These are phyloP conservation scores for Acanthamoeba quina DNA, from an alignment of 208 protist genomes.

Conservation along the genomic window DNA sequence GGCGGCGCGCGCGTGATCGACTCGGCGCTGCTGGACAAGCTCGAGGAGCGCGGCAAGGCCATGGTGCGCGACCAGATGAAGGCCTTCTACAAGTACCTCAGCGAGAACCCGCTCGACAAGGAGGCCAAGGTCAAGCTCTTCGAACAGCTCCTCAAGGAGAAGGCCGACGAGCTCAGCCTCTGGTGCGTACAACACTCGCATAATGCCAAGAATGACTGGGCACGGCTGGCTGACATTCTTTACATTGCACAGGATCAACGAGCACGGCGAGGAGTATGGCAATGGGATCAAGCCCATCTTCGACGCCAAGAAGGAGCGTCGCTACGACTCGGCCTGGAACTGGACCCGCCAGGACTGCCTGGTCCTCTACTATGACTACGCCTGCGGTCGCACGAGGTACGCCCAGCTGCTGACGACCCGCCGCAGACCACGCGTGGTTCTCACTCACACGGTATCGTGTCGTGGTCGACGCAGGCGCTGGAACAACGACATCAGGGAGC, in stretches of 20 bases:
- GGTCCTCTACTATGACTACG: conserved; percentile 78
- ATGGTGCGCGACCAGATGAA: conserved; percentile 82
- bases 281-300: conserved; percentile 85
- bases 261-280: conserved; percentile 84
- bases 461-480: neutral
- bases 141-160: conserved; percentile 56
- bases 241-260: conserved; percentile 48
- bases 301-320: conserved; percentile 78
- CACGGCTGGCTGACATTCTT: neutral
- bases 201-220: neutral
- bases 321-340: conserved; percentile 89
- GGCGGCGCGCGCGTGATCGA: conserved; percentile 50
- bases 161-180: conserved; percentile 64
- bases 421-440: too few relatives aligned
- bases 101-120: conserved; percentile 73
- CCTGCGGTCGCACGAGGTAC: conserved; percentile 51
- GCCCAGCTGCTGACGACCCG: too few relatives aligned
- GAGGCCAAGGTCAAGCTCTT: conserved; percentile 71
- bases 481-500: conserved; percentile 76
- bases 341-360: conserved; percentile 86
- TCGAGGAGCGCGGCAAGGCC: conserved; percentile 33
- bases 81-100: conserved; percentile 79
- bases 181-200: neutral
- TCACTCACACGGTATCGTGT: too few relatives aligned
- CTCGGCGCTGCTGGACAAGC: conserved; percentile 20